phyloP scores from a whole-genome alignment of 2,329 filamentous ascomycete genomes.

The Cordyceps farinosa region DNA sequence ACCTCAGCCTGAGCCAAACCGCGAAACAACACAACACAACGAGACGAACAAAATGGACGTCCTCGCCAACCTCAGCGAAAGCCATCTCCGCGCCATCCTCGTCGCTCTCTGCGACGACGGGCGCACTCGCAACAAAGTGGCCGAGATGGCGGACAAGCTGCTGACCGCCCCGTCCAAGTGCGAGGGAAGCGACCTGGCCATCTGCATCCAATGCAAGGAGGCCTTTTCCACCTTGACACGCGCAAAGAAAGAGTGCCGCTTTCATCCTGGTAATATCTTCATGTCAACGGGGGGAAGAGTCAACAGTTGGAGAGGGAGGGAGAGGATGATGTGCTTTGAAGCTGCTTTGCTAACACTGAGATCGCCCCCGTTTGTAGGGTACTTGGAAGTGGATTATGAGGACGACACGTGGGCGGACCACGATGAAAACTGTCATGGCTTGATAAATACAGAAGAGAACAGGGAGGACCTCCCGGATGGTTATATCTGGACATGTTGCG shows the following conservation, averaged over 20 bases:
- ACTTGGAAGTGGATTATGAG: constrained; percentile 14
- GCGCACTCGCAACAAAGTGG: background rate
- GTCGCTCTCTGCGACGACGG: background rate
- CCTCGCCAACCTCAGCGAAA: background rate
- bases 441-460: constrained; percentile 20
- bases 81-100: constrained; percentile 8
- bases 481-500: constrained; percentile 26
- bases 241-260: background rate
- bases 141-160: background rate
- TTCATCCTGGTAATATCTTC: background rate
- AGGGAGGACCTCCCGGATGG: constrained; percentile 19
- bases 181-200: background rate
- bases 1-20: background rate
- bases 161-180: background rate
- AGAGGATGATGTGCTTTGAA: constrained; percentile 1
- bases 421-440: constrained; percentile 18
- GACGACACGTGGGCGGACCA: constrained; percentile 19
- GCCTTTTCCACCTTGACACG: background rate
- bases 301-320: background rate
- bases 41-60: background rate
- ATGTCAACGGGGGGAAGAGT: too few relatives aligned
- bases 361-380: background rate
- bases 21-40: background rate
- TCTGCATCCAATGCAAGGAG: background rate
- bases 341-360: constrained; percentile 4